Evolutionary conservation across 805 yeast species (phyloP).

Genomic region (Soucietia sequanensis): DNA sequence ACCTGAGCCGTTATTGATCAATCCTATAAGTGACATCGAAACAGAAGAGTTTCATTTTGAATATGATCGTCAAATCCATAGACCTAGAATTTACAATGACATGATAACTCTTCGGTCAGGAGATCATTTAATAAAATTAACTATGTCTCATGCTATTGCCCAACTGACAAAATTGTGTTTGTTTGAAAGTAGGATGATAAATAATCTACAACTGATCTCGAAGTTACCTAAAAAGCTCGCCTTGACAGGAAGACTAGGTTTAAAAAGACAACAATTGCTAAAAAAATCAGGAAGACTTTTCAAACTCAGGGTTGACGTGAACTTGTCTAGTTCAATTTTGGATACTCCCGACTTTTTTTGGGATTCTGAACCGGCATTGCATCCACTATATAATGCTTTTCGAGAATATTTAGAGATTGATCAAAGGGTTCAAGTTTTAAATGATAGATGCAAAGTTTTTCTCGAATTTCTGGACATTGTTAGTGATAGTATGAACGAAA

Average conservation of each 20-base stretch:
- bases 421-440: constrained; percentile 88
- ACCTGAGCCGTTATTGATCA: constrained; percentile 51
- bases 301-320: constrained; percentile 90
- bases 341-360: constrained; percentile 97
- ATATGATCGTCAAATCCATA: constrained; percentile 58
- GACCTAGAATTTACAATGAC: constrained; percentile 85
- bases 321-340: constrained; percentile 81
- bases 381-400: constrained; percentile 86
- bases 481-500: constrained; percentile 91
- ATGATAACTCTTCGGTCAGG: constrained; percentile 88
- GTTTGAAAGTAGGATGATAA: constrained; percentile 89
- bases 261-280: constrained; percentile 78
- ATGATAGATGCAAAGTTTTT: constrained; percentile 91
- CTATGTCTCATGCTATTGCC: constrained; percentile 95
- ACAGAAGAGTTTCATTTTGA: constrained; percentile 84
- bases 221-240: constrained; percentile 88
- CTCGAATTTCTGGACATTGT: constrained; percentile 90
- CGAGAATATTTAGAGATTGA: constrained; percentile 93
- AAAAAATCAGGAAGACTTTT: constrained; percentile 89
- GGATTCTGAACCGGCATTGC: constrained; percentile 92
- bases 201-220: constrained; percentile 79
- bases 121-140: constrained; percentile 87
- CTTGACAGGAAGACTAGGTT: constrained; percentile 80
- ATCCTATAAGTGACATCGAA: constrained; percentile 84
- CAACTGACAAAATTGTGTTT: constrained; percentile 90